Base-by-base conservation (phyloP, 2,329 filamentous ascomycete species). In the Fusarium sacchari region DNA sequence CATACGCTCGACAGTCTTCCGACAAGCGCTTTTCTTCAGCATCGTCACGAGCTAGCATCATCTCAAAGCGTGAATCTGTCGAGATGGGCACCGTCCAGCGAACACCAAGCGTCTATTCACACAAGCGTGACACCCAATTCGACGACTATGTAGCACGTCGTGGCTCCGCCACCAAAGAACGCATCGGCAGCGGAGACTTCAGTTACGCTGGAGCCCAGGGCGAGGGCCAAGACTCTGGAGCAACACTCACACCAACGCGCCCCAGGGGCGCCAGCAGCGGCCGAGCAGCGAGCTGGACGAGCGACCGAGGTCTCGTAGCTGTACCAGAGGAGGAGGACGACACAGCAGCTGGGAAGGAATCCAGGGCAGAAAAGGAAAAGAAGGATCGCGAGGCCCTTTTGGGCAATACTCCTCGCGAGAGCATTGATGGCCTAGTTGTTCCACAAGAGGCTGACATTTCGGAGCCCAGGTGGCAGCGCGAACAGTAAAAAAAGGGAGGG, bases 41-140 rank as follows among this genome's bases (percentile, higher is more conserved):
- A 8, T 79, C 80, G 4, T 77, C 75, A n/a, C 77, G 80, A 30
- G 60, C 79, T 37, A 83, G 81, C 67, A 61, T 80, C 57, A 66
- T 69, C 34, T 81, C 71, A 36, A 73, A 64, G 53, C 64, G 64
- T 34, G 75, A 81, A 32, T 64, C 75, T 12, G 64, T 79, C 9
- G 62, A 69, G 26, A 44, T 79, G 64, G 66, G 73, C 14, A 66
- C 68, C 13, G 32, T 77, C 4, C 74, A 78, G 14, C 78, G 74
- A 37, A 77, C 76, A 12, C 70, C 78, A 11, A 78, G 76, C 58
- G 72, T 81, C 44, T 87, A 87, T 76, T 82, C 80, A 59, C 85
- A 87, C 77, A 80, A 83, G 78, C 81, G 85, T 11, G 83, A 86
- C 60, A 87, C 85, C 8, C 81, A 84, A 61, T 87, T 86, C 65